Evolutionary conservation across 805 yeast species (phyloP).

Genomic region (Yamadazyma endophytica): DNA sequence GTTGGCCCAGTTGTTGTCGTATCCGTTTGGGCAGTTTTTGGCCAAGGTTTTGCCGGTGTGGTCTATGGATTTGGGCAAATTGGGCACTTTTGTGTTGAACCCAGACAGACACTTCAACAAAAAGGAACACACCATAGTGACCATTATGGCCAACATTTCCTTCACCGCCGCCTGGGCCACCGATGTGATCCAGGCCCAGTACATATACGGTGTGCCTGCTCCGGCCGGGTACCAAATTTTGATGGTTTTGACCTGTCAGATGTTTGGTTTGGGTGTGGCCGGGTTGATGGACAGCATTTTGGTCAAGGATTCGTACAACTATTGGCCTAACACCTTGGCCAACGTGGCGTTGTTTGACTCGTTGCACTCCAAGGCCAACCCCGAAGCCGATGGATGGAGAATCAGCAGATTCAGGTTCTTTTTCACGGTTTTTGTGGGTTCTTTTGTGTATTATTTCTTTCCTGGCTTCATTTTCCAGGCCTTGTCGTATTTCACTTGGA

Average conservation of each 20-base stretch:
- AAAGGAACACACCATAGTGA: slow-evolving; percentile 58
- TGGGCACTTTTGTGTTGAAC: slow-evolving; percentile 35
- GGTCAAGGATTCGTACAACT: slow-evolving; percentile 57
- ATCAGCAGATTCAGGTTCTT: slow-evolving; percentile 5
- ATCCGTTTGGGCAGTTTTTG: too few species aligned
- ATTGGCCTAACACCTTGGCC: slow-evolving; percentile 68
- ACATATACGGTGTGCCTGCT: slow-evolving; percentile 1
- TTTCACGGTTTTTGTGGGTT: slow-evolving; percentile 9
- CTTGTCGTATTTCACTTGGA: slow-evolving; percentile 57
- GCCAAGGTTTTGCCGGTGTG: too few species aligned
- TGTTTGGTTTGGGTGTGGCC: slow-evolving; percentile 62
- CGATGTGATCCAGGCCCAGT: slow-evolving; percentile 5
- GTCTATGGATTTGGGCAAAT: slow-evolving; percentile 12
- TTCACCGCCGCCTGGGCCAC: slow-evolving; percentile 20
- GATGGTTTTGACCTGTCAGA: slow-evolving; percentile 43
- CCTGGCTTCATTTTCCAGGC: slow-evolving; percentile 60
- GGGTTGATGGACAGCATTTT: slow-evolving; percentile 55
- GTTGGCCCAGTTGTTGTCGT: too few species aligned
- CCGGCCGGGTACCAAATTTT: slow-evolving; percentile 19
- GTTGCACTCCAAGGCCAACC: slow-evolving; percentile 9
- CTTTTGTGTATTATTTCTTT: slow-evolving; percentile 51
- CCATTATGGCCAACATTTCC: slow-evolving; percentile 47
- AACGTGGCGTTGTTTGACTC: slow-evolving; percentile 17
- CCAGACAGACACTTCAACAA: slow-evolving; percentile 55
- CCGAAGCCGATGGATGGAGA: slow-evolving; percentile 1